phyloP scores from a whole-genome alignment of 768 basidiomycete genomes.

The Melanogaster broomeanus region DNA sequence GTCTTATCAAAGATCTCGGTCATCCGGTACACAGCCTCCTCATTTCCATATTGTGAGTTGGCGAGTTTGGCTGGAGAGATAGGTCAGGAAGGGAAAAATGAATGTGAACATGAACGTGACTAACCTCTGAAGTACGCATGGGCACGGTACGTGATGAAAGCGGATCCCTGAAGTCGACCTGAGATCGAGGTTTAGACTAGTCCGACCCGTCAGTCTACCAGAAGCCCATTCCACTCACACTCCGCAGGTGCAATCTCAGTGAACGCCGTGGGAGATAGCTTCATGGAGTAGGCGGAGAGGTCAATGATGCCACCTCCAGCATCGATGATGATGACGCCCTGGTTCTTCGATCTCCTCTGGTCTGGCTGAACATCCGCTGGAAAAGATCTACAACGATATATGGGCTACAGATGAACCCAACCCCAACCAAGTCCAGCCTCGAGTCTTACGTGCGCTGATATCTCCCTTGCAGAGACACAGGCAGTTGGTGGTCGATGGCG shows the following conservation, averaged over 20 bases:
- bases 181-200: neutral
- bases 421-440: neutral
- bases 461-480: conserved; percentile 42
- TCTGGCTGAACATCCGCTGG: conserved; percentile 23
- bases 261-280: conserved; percentile 37
- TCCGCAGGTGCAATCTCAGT: conserved; percentile 37
- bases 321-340: conserved; percentile 47
- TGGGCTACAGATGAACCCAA: conserved; percentile 41
- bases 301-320: conserved; percentile 47
- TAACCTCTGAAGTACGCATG: conserved; percentile 34
- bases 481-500: conserved; percentile 58
- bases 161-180: conserved; percentile 43
- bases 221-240: conserved; percentile 20
- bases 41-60: conserved; percentile 27
- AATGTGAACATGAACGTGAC: neutral
- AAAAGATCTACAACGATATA: conserved; percentile 40
- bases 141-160: conserved; percentile 35
- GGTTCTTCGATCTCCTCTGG: conserved; percentile 14
- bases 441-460: conserved; percentile 1
- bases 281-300: conserved; percentile 41
- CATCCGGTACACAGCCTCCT: conserved; percentile 32
- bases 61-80: conserved; percentile 25
- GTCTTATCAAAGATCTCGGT: conserved; percentile 35
- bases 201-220: too few species aligned
- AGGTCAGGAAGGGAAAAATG: neutral